Conservation (phyloP, 371 early-diverging fungal genomes). For the Mucor lusitanicus region DNA sequence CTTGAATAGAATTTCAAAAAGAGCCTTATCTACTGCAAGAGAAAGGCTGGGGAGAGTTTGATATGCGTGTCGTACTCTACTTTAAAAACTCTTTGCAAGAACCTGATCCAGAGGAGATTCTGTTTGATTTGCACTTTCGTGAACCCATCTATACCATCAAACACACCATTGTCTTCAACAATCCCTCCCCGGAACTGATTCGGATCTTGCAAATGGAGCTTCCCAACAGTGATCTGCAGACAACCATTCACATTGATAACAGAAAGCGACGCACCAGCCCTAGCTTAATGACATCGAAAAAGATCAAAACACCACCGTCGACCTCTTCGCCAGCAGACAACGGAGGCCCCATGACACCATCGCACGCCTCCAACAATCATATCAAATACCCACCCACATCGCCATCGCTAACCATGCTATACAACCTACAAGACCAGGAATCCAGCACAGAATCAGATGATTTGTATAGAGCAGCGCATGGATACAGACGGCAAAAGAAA, state of each 20-base stretch:
- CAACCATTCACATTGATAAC: neutral
- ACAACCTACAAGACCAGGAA: neutral
- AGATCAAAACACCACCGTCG: conserved; percentile 16
- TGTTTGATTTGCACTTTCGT: conserved; percentile 68
- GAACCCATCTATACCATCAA: conserved; percentile 51
- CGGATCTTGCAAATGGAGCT: conserved; percentile 12
- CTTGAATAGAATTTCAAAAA: conserved; percentile 50
- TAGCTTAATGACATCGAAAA: neutral
- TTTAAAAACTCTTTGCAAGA: conserved; percentile 51
- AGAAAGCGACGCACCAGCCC: conserved; percentile 30
- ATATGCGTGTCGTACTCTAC: conserved; percentile 62
- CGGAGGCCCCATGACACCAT: conserved; percentile 21
- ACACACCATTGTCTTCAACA: conserved; percentile 40
- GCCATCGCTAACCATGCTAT: neutral
- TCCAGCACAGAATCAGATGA: conserved; percentile 6
- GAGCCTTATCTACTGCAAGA: conserved; percentile 67
- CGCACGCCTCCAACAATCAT: neutral
- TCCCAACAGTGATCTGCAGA: neutral
- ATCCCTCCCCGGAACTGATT: conserved; percentile 31
- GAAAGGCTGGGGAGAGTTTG: conserved; percentile 78
- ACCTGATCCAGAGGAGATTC: conserved; percentile 54
- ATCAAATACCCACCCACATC: conserved; percentile 18
- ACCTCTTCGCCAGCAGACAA: conserved; percentile 15
- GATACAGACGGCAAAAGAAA: conserved; percentile 1
- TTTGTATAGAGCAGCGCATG: conserved; percentile 5